Conservation (phyloP, 2,329 filamentous ascomycete species). For the Calonectria naviculata region DNA sequence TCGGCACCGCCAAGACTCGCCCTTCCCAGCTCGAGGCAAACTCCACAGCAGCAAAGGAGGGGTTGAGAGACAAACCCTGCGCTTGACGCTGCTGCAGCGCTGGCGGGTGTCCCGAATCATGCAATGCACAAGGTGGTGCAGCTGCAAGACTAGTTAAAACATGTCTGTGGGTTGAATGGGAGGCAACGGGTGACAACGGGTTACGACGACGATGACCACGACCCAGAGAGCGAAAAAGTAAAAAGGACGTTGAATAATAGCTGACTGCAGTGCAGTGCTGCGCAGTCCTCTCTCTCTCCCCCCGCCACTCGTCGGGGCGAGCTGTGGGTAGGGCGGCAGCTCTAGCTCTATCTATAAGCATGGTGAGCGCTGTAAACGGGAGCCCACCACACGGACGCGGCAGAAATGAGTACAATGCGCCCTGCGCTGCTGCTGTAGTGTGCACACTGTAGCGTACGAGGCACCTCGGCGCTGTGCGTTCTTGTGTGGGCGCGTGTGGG, state of each 20-base stretch:
- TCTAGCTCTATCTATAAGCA: background rate
- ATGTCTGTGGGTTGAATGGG: background rate
- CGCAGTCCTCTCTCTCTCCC: background rate
- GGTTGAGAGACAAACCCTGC: background rate
- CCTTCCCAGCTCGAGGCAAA: constrained; percentile 7
- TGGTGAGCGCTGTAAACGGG: constrained; percentile 2
- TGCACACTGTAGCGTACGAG: background rate
- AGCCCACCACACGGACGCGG: background rate
- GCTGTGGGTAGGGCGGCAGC: background rate
- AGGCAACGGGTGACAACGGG: background rate
- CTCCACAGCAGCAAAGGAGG: background rate
- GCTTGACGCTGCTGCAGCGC: background rate
- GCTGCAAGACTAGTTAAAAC: constrained; percentile 4
- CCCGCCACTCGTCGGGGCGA: background rate
- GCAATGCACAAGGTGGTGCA: background rate
- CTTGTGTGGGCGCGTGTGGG: constrained; percentile 3
- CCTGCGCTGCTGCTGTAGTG: background rate
- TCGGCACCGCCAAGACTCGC: background rate
- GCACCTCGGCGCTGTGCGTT: background rate
- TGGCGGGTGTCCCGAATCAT: constrained; percentile 1
- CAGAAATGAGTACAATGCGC: constrained; percentile 5
- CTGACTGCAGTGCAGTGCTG: background rate
- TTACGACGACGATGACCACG: background rate
- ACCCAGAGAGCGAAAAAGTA: background rate
- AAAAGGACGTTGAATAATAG: background rate